phyloP scores from a whole-genome alignment of 805 yeast species.

The Wickerhamomyces chaumierensis region DNA sequence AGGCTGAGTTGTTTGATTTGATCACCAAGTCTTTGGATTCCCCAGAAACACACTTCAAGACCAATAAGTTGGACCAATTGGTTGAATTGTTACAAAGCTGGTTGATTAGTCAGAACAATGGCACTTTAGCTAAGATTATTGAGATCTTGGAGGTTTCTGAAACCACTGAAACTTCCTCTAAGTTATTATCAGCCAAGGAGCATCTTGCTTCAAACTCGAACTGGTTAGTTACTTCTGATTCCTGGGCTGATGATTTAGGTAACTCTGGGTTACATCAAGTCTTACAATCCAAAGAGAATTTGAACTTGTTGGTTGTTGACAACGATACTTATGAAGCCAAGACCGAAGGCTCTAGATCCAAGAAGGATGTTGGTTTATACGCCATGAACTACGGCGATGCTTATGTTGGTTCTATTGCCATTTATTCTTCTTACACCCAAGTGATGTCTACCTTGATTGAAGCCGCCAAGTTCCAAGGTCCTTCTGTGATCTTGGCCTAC shows the following conservation, averaged over 20 bases:
- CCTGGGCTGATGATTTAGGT: slow-evolving; percentile 92
- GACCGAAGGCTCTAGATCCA: slow-evolving; percentile 22
- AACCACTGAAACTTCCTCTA: slow-evolving; percentile 28
- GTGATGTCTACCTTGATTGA: slow-evolving; percentile 79
- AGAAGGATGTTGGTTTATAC: slow-evolving; percentile 87
- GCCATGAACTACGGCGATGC: slow-evolving; percentile 88
- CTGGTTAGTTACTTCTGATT: slow-evolving; percentile 91
- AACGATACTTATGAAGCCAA: slow-evolving; percentile 56
- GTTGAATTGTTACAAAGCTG: slow-evolving; percentile 34
- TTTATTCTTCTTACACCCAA: slow-evolving; percentile 89
- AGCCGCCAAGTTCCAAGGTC: slow-evolving; percentile 84
- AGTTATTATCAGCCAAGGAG: slow-evolving; percentile 35
- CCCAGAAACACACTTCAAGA: not conserved
- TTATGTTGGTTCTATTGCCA: slow-evolving; percentile 90
- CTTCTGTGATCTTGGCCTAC: slow-evolving; percentile 84
- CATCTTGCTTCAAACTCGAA: slow-evolving; percentile 37
- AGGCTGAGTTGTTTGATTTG: slow-evolving; percentile 20
- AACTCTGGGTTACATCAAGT: slow-evolving; percentile 84
- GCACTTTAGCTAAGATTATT: slow-evolving; percentile 33
- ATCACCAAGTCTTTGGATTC: slow-evolving; percentile 19
- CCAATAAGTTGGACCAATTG: slow-evolving; percentile 20
- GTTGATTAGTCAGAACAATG: slow-evolving; percentile 56
- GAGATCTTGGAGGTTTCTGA: slow-evolving; percentile 27
- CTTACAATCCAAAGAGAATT: slow-evolving; percentile 59
- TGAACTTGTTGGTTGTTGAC: slow-evolving; percentile 81